Evolutionary conservation across 257 asterid species (phyloP).

Genomic region (Lycium barbarum): DNA sequence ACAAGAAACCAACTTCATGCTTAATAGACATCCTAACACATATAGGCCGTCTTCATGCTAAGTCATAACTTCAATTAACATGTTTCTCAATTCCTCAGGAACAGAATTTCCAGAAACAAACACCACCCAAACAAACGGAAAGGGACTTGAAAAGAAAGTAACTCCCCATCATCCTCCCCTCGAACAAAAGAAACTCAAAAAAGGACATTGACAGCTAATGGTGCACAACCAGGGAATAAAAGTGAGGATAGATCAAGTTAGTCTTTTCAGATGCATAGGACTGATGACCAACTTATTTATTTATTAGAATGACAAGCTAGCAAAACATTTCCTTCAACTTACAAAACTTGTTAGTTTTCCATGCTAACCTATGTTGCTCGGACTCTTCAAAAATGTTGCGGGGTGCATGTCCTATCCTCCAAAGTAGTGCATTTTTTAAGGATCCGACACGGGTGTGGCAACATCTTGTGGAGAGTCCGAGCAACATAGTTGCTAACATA

Average conservation of each 20-base stretch:
- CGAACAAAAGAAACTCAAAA: neutral
- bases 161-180: neutral
- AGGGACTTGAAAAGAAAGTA: neutral
- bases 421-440: no score
- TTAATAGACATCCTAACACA: neutral
- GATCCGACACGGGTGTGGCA: no score
- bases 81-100: neutral
- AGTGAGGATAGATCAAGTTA: neutral
- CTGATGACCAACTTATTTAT: neutral
- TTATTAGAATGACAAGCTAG: neutral
- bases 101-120: neutral
- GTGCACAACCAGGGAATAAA: neutral
- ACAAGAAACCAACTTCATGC: constrained; percentile 8
- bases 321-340: neutral
- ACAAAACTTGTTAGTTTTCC: neutral
- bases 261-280: constrained; percentile 23
- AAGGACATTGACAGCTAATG: neutral
- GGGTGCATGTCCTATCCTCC: no score
- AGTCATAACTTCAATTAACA: neutral
- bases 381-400: no score
- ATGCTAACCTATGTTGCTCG: neutral
- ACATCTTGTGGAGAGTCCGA: no score
- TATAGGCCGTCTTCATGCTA: neutral
- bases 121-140: neutral
- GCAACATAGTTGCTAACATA: neutral